A percentile compares a stretch with the other conserved stretches of the same genome.
These are phyloP conservation scores for Camelina neglecta DNA, from an alignment of 345 rosid genomes.

Conservation along the genomic window DNA sequence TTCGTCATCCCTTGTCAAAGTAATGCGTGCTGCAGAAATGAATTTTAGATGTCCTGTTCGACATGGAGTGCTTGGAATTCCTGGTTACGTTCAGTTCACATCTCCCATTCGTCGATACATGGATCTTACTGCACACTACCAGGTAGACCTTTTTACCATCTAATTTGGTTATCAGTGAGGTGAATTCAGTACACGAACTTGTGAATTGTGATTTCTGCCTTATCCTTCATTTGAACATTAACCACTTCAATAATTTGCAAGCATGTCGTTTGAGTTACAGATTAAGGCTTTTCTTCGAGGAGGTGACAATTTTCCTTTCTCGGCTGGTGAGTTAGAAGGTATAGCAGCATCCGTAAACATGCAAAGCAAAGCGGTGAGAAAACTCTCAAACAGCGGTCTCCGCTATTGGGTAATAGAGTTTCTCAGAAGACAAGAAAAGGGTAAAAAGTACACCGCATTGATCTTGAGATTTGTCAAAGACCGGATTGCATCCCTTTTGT, in stretches of 20 bases:
- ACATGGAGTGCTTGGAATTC: conserved; percentile 87
- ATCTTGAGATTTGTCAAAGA: conserved; percentile 85
- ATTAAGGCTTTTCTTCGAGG: conserved; percentile 86
- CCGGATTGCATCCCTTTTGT: conserved; percentile 68
- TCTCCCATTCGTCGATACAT: conserved; percentile 96
- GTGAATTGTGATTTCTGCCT: conserved; percentile 6
- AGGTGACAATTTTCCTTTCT: conserved; percentile 81
- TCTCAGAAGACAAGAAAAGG: conserved; percentile 77
- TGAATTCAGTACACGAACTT: conserved; percentile 10
- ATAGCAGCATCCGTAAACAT: conserved; percentile 73
- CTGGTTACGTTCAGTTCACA: conserved; percentile 97
- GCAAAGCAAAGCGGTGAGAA: conserved; percentile 62
- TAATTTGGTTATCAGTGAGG: not conserved
- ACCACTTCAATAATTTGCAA: not conserved
- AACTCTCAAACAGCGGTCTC: conserved; percentile 65
- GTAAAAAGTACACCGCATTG: conserved; percentile 70
- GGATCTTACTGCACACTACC: conserved; percentile 98
- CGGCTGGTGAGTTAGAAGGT: conserved; percentile 90
- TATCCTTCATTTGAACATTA: not conserved
- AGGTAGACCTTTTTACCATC: conserved; percentile 49
- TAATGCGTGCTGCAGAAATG: conserved; percentile 91
- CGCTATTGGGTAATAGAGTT: conserved; percentile 91
- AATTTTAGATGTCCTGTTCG: conserved; percentile 86
- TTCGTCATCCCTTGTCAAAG: conserved; percentile 70
- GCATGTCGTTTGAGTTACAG: conserved; percentile 44